Evolutionary conservation across 2,329 filamentous ascomycete species (phyloP), one percentile per base, ranked within the genome.

Genomic region (Curvularia spicifera): DNA sequence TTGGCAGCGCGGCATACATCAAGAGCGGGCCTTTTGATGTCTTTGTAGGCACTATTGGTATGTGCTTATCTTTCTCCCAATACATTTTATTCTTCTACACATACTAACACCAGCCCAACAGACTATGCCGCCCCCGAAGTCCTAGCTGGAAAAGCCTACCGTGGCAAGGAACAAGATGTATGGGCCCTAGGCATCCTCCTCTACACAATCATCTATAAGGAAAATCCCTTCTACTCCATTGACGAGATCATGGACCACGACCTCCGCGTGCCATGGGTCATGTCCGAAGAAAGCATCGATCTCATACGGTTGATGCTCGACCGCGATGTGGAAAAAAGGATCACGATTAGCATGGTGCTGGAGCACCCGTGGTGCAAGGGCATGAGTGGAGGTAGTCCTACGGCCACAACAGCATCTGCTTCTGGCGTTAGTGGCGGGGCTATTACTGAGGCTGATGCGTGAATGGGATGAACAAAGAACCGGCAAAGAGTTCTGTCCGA

Each of bases 111-210:
- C 47, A 20, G 22, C 22, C 22, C 4, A 13, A 52, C 63, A 97
- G 95, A 99, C 81, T 99, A 99, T 78, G 95, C 95, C 45, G 95
- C 95, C 6, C 95, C 95, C n/a, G 95, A 99, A 81, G 95, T 99
- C 53, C 85, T 99, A 48, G 93, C 93, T 57, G 95, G 95, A 47
- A 90, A 89, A 68, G 90, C 93, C 15, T 99, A 99, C 78, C 87
- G 90, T 66, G 95, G 95, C 72, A 97, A 96, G 78, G 94, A 97
- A 76, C 95, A 99, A 81, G 95, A 99, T 73, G 93, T 99, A 29
- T 99, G 95, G 95, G 95, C 95, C 0, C 84, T 99, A 15, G 95
- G 95, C 24, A 98, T 99, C 71, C 85, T 99, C 26, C 86, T 99
- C 13, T 99, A 99, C 81, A 99, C 95, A 28, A 97, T 99, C 72